These are phyloP conservation scores for Botryosphaeria agaves DNA, from an alignment of 2,329 filamentous ascomycete species.

Conservation along the genomic window DNA sequence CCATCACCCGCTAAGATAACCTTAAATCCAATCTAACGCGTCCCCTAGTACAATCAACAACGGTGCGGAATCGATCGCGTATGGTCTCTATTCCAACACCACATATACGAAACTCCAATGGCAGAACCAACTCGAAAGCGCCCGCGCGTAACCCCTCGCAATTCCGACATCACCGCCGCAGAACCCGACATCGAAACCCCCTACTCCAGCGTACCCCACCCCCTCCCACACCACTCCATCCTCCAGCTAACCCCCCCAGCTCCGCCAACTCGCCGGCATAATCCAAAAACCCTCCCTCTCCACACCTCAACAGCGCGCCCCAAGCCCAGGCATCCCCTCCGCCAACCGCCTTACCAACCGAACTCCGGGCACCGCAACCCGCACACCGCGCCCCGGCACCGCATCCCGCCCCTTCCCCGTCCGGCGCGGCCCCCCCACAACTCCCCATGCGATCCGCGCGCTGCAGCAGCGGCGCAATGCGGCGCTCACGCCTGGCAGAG, in stretches of 20 bases:
- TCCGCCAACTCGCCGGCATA: conserved; percentile 12
- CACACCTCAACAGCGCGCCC: conserved; percentile 11
- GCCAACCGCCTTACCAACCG: conserved; percentile 10
- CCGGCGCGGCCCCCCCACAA: conserved; percentile 29
- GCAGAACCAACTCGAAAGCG: conserved; percentile 1
- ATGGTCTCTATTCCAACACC: too few relatives aligned
- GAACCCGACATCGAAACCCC: conserved; percentile 1
- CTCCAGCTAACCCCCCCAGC: conserved; percentile 6
- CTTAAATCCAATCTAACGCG: too few relatives aligned
- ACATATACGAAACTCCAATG: conserved; percentile 3
- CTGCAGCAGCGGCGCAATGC: conserved; percentile 33
- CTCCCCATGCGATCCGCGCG: conserved; percentile 37
- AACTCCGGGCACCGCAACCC: too few relatives aligned
- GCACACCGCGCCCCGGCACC: too few relatives aligned
- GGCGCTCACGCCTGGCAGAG: conserved; percentile 30
- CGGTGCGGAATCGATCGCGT: too few relatives aligned
- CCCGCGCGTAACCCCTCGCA: conserved; percentile 2
- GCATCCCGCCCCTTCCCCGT: too few relatives aligned
- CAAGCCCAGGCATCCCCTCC: conserved; percentile 15
- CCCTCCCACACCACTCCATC: background rate
- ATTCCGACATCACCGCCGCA: background rate
- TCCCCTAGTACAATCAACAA: too few relatives aligned
- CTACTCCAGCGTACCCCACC: conserved; percentile 1
- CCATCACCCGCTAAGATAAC: too few relatives aligned
- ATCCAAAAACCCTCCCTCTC: conserved; percentile 16